Conservation (phyloP, 345 rosid species). For the Excoecaria cochinchinensis region DNA sequence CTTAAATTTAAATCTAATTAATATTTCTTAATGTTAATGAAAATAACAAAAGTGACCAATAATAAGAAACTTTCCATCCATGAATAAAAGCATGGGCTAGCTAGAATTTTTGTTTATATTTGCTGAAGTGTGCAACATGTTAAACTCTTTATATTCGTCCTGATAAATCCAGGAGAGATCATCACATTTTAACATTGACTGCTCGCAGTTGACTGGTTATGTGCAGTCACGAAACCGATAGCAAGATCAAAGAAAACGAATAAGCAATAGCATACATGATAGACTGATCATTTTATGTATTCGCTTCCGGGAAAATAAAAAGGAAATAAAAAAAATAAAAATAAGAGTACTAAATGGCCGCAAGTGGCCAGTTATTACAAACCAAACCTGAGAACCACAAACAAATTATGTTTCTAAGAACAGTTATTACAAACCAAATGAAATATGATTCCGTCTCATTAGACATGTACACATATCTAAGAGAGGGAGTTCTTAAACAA, state of each 20-base stretch:
- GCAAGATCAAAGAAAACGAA: no score
- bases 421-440: constrained; percentile 6
- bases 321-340: not conserved
- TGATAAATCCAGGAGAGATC: no score
- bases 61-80: no score
- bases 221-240: not conserved
- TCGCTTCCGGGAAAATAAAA: not conserved
- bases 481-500: not conserved
- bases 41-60: no score
- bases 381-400: constrained; percentile 1
- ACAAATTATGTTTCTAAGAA: not conserved
- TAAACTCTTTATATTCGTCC: no score
- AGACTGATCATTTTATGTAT: no score
- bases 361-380: constrained; percentile 16
- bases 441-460: not conserved
- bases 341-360: not conserved
- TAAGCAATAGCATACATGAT: not conserved
- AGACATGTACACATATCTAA: not conserved
- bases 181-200: no score
- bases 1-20: no score
- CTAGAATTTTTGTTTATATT: no score
- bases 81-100: no score
- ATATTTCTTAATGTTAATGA: no score
- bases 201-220: not conserved
- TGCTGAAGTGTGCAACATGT: no score